These are phyloP conservation scores for Nannizzia gypsea DNA, from an alignment of 2,329 filamentous ascomycete genomes.

Conservation along the genomic window DNA sequence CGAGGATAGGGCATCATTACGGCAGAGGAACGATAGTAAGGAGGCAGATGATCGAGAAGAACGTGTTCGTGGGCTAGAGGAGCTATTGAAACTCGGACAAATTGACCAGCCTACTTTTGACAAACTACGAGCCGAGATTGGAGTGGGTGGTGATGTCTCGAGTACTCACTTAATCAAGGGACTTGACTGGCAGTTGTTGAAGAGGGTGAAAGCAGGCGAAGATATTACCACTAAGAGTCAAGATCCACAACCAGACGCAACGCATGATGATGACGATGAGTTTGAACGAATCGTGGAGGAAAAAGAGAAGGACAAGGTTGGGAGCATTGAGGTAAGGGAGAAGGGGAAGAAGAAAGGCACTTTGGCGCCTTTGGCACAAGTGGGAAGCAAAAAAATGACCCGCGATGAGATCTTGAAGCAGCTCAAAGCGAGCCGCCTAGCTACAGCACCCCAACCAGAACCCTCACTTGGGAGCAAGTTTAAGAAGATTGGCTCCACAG, in stretches of 20 bases:
- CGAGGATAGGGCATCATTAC: conserved; percentile 61
- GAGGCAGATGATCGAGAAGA: conserved; percentile 34
- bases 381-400: conserved; percentile 35
- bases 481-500: conserved; percentile 40
- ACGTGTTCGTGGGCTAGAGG: conserved; percentile 66
- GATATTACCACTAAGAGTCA: conserved; percentile 37
- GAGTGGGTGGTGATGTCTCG: conserved; percentile 61
- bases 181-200: conserved; percentile 64
- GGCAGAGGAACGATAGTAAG: conserved; percentile 45
- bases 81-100: conserved; percentile 69
- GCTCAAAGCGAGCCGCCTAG: conserved; percentile 41
- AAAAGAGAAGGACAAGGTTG: conserved; percentile 24
- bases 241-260: conserved; percentile 13
- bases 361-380: conserved; percentile 29
- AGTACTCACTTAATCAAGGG: conserved; percentile 88
- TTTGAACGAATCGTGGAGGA: conserved; percentile 34
- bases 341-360: conserved; percentile 43
- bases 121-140: conserved; percentile 59
- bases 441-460: conserved; percentile 33
- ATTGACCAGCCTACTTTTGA: conserved; percentile 73
- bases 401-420: conserved; percentile 50
- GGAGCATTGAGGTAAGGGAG: conserved; percentile 21
- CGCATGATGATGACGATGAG: conserved; percentile 46
- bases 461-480: conserved; percentile 45
- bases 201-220: conserved; percentile 35